Evolutionary conservation across 176 grass and related monocot species (phyloP), one percentile per base, ranked within the genome.

Genomic region (Phoenix roebelenii): DNA sequence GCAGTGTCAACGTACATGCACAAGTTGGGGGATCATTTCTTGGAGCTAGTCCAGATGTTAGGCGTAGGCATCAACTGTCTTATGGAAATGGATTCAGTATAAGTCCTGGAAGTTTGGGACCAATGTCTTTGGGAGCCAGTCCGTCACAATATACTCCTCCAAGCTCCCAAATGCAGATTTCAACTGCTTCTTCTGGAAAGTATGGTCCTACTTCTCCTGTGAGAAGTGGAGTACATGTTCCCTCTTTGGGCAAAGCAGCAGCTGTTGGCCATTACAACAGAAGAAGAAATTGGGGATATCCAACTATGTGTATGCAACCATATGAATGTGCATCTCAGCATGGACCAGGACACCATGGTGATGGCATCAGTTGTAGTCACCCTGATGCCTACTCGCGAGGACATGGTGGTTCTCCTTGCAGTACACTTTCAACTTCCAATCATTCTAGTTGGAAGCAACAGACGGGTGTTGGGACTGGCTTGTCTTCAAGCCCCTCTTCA

Each of bases 111-210:
- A 77, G 77, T 74, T 70, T 79, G 23, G 76, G 88, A 24, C 73
- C 76, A 73, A 85, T 92, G 79, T 85, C 85, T 75, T 85, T 99
- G 26, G 94, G 94, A 57, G 82, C 67, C 51, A 99, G 94, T 73
- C 94, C 94, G 58, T 99, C 85, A 59, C 94, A 99, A 23, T 93
- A 83, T 83, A 93, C 88, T 50, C 88, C 94, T 17, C 88, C 94
- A 67, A 85, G 76, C 62, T 88, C 87, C 53, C 84, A 88, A 53
- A 80, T 81, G 60, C 85, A 82, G 52, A 69, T 84, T 50, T 66
- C 81, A 49, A 63, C 58, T 56, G 63, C 53, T 76, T 72, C 82
- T 62, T 55, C 61, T 51, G 76, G 82, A 61, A 93, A 82, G 67
- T 86, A 86, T 64, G 82, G 79, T 52, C 84, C 82, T 16, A 79